Evolutionary conservation across 768 basidiomycete genomes (phyloP), one percentile per base, ranked within the genome.

Genomic region (Lactarius evosmus): DNA sequence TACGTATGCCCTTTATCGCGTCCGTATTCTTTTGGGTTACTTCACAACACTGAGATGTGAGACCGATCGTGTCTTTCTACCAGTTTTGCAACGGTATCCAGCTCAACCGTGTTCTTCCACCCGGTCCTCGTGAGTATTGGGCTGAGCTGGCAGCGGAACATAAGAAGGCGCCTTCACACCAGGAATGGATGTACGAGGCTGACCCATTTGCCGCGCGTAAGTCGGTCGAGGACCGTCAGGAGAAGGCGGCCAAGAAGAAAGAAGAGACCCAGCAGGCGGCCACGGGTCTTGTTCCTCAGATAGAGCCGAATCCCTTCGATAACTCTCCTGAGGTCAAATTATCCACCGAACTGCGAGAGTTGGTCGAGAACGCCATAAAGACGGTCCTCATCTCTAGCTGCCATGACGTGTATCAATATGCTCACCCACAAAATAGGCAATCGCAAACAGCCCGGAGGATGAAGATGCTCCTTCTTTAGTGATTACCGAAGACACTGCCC

Each of bases 101-200:
- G 70, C 79, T 93, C 17, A 84, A 91, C 70, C 81, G 79, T 61
- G 83, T 89, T 56, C 82, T 97, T 16, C 95, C 95, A 17, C 85
- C 90, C 2, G 86, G 87, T 8, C 91, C 93, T 38, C 81, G 91
- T 51, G 89, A 93, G 22, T 97, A 95, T 73, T 97, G 95, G 95
- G 83, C 83, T 57, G 80, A 85, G 68, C 76, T 97, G 1, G 85
- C 84, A 8, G 75, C 74, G 2, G 88, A 93, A 70, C 91, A 93
- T 68, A 88, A 86, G 67, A 73, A 73, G 19, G 79, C 81, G 3
- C 85, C 87, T 1, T 80, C 85, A 3, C 89, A 93, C 72, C 81
- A 84, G 71, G 82, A 81, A 56, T 95, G 93, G 93, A 89, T 92
- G 84, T 96, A 90, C 69, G 81, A 85, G n/a, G 78, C 86, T 7